Evolutionary conservation across 805 yeast species (phyloP).

Genomic region (Cyberlindnera mississippiensis): DNA sequence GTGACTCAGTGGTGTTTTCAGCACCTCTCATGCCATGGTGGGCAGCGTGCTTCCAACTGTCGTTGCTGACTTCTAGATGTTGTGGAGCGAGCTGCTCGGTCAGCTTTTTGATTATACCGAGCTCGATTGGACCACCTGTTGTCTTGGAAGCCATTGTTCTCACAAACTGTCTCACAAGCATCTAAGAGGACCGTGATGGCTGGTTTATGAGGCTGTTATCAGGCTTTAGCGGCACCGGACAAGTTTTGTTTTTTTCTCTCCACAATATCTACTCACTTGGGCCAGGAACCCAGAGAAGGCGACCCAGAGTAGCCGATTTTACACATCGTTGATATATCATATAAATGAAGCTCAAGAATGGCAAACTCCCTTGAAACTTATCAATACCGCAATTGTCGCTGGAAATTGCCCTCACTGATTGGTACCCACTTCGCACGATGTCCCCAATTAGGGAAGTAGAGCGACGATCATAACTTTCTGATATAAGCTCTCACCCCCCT

Average conservation of each 20-base stretch:
- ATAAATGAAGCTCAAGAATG: no score
- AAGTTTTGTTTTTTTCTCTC: no score
- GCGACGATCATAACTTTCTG: slow-evolving; percentile 4
- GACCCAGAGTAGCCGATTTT: no score
- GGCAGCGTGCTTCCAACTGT: slow-evolving; percentile 83
- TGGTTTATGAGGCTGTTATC: neutral
- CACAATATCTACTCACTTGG: no score
- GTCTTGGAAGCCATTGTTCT: slow-evolving; percentile 25
- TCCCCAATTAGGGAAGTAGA: slow-evolving; percentile 4
- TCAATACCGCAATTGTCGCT: no score
- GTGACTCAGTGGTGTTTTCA: slow-evolving; percentile 70
- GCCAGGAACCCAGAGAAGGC: no score
- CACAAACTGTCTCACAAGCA: slow-evolving; percentile 5
- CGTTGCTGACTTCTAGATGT: slow-evolving; percentile 58
- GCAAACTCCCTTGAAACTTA: no score
- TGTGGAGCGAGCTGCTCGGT: slow-evolving; percentile 35
- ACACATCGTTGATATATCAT: no score
- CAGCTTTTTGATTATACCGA: slow-evolving; percentile 21
- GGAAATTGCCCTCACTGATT: no score
- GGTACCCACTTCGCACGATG: no score
- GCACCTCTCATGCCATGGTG: slow-evolving; percentile 81
- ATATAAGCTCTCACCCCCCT: no score
- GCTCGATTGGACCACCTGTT: slow-evolving; percentile 25
- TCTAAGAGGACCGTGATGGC: neutral
- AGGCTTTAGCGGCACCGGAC: no score